A percentile compares a stretch with the other conserved stretches of the same genome.
Conservation (phyloP, 192 early-diverging fungal species). For the Physocladia obscura region DNA sequence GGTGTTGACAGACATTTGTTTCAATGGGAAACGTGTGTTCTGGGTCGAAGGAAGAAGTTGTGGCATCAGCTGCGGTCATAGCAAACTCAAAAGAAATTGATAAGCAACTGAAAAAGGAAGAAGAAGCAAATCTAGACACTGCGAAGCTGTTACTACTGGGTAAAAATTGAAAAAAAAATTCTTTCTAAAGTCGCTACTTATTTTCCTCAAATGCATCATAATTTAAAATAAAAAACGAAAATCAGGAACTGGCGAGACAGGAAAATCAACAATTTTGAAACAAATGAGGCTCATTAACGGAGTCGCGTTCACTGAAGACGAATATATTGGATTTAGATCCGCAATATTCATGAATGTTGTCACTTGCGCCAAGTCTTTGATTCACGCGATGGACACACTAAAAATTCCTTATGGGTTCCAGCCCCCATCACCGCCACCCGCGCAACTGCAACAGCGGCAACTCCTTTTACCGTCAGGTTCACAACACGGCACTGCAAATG, state of each 20-base stretch:
- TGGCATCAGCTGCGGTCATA: constrained; percentile 35
- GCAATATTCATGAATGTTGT: constrained; percentile 40
- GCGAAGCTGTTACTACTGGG: constrained; percentile 45
- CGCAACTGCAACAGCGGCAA: not conserved
- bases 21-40: constrained; percentile 39
- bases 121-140: constrained; percentile 24
- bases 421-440: not conserved
- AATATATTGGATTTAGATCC: constrained; percentile 35
- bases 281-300: constrained; percentile 49
- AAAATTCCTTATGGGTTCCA: constrained; percentile 32
- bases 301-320: constrained; percentile 32
- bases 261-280: constrained; percentile 50
- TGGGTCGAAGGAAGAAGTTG: constrained; percentile 16
- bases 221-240: not conserved
- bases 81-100: constrained; percentile 56
- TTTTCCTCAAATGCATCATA: not conserved
- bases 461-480: not conserved
- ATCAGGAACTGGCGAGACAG: constrained; percentile 44
- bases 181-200: too few species aligned
- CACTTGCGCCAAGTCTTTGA: constrained; percentile 29
- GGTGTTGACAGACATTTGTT: too few species aligned
- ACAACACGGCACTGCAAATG: not conserved
- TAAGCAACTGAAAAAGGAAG: constrained; percentile 43
- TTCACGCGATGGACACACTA: constrained; percentile 42
- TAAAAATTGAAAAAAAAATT: not conserved